These are phyloP conservation scores for Geotrichum ghanense DNA, from an alignment of 805 yeast genomes.

Conservation along the genomic window DNA sequence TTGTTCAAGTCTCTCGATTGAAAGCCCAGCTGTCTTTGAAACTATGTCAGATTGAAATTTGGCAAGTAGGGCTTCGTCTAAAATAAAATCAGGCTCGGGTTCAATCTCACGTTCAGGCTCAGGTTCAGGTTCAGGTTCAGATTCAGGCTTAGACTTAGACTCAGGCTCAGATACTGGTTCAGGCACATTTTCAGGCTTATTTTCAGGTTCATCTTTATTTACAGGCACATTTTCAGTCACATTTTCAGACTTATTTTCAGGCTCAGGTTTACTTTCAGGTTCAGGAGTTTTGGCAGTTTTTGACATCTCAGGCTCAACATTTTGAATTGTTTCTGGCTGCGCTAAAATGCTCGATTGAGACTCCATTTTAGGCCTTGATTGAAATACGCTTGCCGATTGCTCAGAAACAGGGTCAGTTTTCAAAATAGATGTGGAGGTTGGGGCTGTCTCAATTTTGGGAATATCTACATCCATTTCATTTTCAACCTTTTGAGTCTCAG, in stretches of 20 bases:
- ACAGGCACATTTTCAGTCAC: not conserved
- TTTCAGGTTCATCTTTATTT: not conserved
- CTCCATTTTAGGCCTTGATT: no score
- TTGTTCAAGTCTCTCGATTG: conserved; percentile 48
- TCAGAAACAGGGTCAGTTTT: no score
- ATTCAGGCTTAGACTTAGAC: not conserved
- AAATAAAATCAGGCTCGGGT: not conserved
- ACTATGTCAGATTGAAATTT: conserved; percentile 23
- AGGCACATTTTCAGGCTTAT: not conserved
- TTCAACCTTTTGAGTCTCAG: not conserved
- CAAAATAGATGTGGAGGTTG: no score
- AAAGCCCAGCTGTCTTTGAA: conserved; percentile 27
- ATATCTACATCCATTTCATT: not conserved
- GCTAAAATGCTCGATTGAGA: no score
- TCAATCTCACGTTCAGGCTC: not conserved
- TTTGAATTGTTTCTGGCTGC: no score
- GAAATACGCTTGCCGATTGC: no score
- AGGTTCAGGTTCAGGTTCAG: not conserved
- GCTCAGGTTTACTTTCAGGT: not conserved
- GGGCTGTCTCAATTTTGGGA: not conserved
- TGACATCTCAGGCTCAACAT: not conserved
- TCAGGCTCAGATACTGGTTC: not conserved
- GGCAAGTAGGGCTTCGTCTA: not conserved
- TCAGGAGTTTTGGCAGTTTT: no score
- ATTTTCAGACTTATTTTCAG: not conserved